Evolutionary conservation across 768 basidiomycete genomes (phyloP), one percentile per base, ranked within the genome.

Genomic region (Lactarius hatsudake): DNA sequence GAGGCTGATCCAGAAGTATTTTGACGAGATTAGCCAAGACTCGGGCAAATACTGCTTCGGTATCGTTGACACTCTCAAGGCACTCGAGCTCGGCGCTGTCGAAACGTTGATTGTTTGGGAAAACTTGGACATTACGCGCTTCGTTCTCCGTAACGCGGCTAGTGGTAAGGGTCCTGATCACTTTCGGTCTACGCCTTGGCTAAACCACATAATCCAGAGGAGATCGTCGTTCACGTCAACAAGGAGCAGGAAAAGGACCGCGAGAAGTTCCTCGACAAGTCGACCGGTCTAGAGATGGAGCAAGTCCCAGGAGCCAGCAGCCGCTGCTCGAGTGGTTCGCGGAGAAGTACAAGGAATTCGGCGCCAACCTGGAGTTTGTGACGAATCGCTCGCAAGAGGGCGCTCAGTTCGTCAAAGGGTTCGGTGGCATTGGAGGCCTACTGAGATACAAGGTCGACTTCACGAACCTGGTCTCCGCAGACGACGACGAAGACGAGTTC

Each of bases 81-180:
- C 91, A 18, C 86, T 99, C 59, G 97, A 99, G 74, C 86, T 99
- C 61, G 97, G 97, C 70, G 89, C 97, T 18, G 93, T 96, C 54
- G 97, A 99, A 80, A 98, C 96, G 2, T 81, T 99, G 71, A 91
- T 99, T 73, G 96, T 99, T 28, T 99, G 96, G 95, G 97, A 99
- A 80, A 96, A 96, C 76, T 79, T 99, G 69, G 96, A 98, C 74
- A 88, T 90, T 70, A 91, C 87, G 17, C 91, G 97, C 40, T 92
- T 94, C 75, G 78, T 87, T 38, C 84, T 98, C 60, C 89, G 95
- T 65, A 97, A 96, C 75, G 94, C 96, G 56, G 94, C 94, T 54
- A 89, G 89, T 74, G 94, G 94, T 93, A 74, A 53, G 79, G 74
- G 12, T 62, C 18, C 54, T 48, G 60, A 18, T 2, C 23, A 59